Base-by-base conservation (phyloP, 768 basidiomycete species). In the Russula emetica region DNA sequence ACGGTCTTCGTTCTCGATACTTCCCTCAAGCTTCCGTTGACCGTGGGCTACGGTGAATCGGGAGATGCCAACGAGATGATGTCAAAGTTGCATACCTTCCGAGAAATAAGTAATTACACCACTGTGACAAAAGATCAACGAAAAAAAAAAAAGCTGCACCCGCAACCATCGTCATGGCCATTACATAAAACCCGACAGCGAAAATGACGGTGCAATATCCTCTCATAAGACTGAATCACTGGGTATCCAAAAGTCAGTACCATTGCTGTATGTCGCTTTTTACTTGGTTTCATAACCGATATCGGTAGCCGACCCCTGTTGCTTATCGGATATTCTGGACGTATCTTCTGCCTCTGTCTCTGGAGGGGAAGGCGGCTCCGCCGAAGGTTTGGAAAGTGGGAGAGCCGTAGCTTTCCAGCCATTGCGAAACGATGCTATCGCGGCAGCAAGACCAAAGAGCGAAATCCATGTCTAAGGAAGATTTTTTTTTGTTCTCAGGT, bases 391-490 rank as follows among this genome's bases (percentile, higher is more conserved):
- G 5, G 64, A 18, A n/a, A 55, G 50, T 11, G 50, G 51, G 18
- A 61, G 44, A 16, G 55, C 59, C 6, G 64, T 67, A 9, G 66
- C 66, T 2, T 61, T 67, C 66, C 66, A 67, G 24, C 64, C 66
- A 30, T 60, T 66, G n/a, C 66, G 58, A 32, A 67, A 67, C 34
- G 66, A 67, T 26, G 44, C 59, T 24, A 67, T 45, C 10, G 66
- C 66, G 1, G 66, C 64, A 11, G 59, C 63, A 1, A 67, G 38
- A 22, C 66, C 66, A 45, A 67, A 53, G 3, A 63, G 36, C 32
- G 58, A 65, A 28, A 66, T 2, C 64, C 66, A 67, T 26, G 50
- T 13, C 66, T 67, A 22, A 26, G 10, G 5, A 44, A 26, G 34
- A 2, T 5, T 47, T 20, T 10, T 28, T 30, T 22, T 24, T 24